Conservation (phyloP, 2,329 filamentous ascomycete genomes). For the Penicillium sclerotigenum region DNA sequence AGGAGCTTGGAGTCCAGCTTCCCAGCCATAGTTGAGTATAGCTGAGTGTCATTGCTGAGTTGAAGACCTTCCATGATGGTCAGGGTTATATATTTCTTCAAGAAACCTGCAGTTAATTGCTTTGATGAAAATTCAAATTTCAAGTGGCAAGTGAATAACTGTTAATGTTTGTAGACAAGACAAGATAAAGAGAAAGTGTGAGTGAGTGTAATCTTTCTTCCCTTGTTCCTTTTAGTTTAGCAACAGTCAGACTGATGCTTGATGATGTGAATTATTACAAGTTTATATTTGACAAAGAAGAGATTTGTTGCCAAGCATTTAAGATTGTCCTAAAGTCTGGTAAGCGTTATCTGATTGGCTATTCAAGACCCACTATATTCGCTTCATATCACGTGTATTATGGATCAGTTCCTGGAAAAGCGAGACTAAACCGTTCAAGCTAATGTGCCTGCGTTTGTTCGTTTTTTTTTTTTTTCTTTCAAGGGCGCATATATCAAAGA, state of each 20-base stretch:
- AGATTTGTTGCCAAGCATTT: conserved; percentile 14
- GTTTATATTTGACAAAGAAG: conserved; percentile 6
- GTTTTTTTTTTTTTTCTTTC: too few relatives aligned
- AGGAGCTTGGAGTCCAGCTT: conserved; percentile 35
- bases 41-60: conserved; percentile 22
- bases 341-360: not conserved
- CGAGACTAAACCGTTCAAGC: not conserved
- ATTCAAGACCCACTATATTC: not conserved
- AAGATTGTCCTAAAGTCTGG: not conserved
- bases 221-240: not conserved
- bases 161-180: conserved; percentile 48
- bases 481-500: not conserved
- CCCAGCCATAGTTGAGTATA: conserved; percentile 34
- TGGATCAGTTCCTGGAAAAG: not conserved
- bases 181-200: not conserved
- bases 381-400: conserved; percentile 2
- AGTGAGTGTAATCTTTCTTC: not conserved
- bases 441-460: not conserved
- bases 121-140: conserved; percentile 3
- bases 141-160: not conserved
- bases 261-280: not conserved
- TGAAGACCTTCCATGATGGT: conserved; percentile 15
- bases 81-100: not conserved
- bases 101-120: conserved; percentile 1
- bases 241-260: conserved; percentile 2